phyloP scores from a whole-genome alignment of 2,329 filamentous ascomycete species.

The Chrysosphaeria jannelii region DNA sequence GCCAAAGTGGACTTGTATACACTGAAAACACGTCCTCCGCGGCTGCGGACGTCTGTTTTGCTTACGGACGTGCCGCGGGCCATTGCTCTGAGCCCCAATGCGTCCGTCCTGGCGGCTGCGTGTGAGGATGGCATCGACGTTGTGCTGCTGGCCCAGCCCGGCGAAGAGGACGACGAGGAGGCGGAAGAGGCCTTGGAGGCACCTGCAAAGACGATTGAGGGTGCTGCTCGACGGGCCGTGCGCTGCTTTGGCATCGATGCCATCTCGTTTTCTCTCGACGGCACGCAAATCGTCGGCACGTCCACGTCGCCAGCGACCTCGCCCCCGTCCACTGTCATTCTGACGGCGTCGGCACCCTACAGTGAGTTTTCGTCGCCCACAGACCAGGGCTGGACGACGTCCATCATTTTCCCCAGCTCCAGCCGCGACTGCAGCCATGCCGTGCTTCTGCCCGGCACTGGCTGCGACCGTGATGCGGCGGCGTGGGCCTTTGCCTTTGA shows the following conservation, averaged over 20 bases:
- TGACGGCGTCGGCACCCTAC: slow-evolving; percentile 56
- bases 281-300: slow-evolving; percentile 49
- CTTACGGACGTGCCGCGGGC: slow-evolving; percentile 52
- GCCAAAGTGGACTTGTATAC: slow-evolving; percentile 74
- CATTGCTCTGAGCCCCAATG: slow-evolving; percentile 54
- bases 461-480: slow-evolving; percentile 32
- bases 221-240: slow-evolving; percentile 43
- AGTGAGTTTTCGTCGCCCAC: slow-evolving; percentile 40
- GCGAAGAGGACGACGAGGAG: no score
- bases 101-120: slow-evolving; percentile 54
- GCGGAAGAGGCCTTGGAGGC: no score
- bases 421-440: slow-evolving; percentile 53
- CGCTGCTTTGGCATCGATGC: slow-evolving; percentile 51
- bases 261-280: slow-evolving; percentile 46
- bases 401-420: slow-evolving; percentile 59
- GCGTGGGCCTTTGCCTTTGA: slow-evolving; percentile 57
- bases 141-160: slow-evolving; percentile 35
- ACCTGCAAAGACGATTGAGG: no score
- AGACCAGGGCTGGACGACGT: slow-evolving; percentile 51
- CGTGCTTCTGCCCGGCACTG: slow-evolving; percentile 31
- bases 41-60: slow-evolving; percentile 41
- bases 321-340: slow-evolving; percentile 39
- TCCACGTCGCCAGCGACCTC: slow-evolving; percentile 32
- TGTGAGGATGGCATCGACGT: slow-evolving; percentile 80
- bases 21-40: slow-evolving; percentile 30